phyloP scores from a whole-genome alignment of 2,329 filamentous ascomycete species.

The Alternaria gaisen region DNA sequence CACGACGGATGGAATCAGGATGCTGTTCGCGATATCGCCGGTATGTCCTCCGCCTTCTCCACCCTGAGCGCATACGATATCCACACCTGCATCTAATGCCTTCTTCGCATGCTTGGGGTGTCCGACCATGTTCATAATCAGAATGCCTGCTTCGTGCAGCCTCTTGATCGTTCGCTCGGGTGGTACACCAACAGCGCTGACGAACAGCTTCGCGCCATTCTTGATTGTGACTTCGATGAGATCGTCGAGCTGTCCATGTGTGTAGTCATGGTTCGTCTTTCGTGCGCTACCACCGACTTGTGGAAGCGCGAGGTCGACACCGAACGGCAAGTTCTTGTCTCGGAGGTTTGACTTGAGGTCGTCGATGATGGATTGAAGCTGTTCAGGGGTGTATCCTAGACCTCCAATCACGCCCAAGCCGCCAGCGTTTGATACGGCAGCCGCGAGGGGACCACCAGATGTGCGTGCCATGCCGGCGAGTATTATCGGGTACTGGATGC shows the following conservation, averaged over 20 bases:
- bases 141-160: constrained; percentile 79
- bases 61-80: constrained; percentile 91
- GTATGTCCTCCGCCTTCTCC: constrained; percentile 95
- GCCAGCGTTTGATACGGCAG: constrained; percentile 76
- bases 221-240: constrained; percentile 86
- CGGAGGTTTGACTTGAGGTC: constrained; percentile 81
- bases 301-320: constrained; percentile 88
- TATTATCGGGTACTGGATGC: constrained; percentile 87
- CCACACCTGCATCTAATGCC: constrained; percentile 84
- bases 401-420: constrained; percentile 71
- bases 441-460: constrained; percentile 51
- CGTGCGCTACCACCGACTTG: constrained; percentile 85
- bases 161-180: constrained; percentile 75
- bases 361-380: constrained; percentile 81
- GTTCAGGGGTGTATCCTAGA: constrained; percentile 64
- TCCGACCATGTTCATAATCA: constrained; percentile 98
- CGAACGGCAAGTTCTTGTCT: constrained; percentile 78
- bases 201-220: constrained; percentile 85
- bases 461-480: constrained; percentile 94
- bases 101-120: constrained; percentile 91
- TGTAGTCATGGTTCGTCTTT: constrained; percentile 96
- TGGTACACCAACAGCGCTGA: constrained; percentile 87
- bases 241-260: constrained; percentile 84
- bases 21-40: constrained; percentile 83
- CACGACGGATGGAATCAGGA: constrained; percentile 86